Evolutionary conservation across 768 basidiomycete species (phyloP).

Genomic region (Tylopilus vinaceipallidus): DNA sequence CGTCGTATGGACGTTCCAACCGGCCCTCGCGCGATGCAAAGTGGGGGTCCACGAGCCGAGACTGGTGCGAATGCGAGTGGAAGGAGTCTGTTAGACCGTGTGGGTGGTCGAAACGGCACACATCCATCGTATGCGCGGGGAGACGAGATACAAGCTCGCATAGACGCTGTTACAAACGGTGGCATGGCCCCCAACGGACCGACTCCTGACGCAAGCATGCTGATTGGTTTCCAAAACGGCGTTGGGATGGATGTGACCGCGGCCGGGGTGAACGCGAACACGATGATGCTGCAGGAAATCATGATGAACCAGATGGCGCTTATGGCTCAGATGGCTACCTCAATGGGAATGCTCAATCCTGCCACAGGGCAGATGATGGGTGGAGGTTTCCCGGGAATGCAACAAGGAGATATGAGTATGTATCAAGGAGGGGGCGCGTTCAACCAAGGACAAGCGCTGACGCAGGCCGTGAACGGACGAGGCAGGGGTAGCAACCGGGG

Average conservation of each 20-base stretch:
- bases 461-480: conserved; percentile 32
- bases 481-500: conserved; percentile 48
- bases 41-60: conserved; percentile 20
- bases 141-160: conserved; percentile 77
- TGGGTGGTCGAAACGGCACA: conserved; percentile 55
- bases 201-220: conserved; percentile 36
- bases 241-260: conserved; percentile 39
- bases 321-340: conserved; percentile 89
- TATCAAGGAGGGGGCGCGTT: conserved; percentile 32
- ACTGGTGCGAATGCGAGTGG: conserved; percentile 27
- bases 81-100: conserved; percentile 76
- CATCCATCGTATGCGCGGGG: conserved; percentile 35
- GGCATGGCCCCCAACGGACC: conserved; percentile 38
- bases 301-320: conserved; percentile 91
- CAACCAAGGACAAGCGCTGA: conserved; percentile 15
- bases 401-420: conserved; percentile 51
- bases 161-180: conserved; percentile 70
- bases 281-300: conserved; percentile 80
- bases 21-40: conserved; percentile 80
- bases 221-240: conserved; percentile 47
- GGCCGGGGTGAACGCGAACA: conserved; percentile 61
- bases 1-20: conserved; percentile 78
- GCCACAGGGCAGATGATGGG: conserved; percentile 54
- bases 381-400: conserved; percentile 60
- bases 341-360: conserved; percentile 75